phyloP scores from a whole-genome alignment of 2,329 filamentous ascomycete species.

The Chlorencoelia australis region DNA sequence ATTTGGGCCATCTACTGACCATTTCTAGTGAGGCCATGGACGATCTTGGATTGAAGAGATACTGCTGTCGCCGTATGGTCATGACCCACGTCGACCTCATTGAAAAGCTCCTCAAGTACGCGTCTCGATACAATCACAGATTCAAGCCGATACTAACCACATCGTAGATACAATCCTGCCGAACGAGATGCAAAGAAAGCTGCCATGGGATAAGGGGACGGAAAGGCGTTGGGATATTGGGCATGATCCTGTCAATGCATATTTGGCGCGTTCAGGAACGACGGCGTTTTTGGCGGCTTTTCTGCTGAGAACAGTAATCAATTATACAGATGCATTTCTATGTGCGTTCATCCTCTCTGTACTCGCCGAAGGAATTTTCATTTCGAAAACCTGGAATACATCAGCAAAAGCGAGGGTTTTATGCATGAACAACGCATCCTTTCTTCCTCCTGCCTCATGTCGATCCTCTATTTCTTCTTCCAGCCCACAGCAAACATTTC shows the following conservation, averaged over 20 bases:
- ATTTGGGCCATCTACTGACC: constrained; percentile 8
- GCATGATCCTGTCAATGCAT: constrained; percentile 14
- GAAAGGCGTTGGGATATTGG: constrained; percentile 16
- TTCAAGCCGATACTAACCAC: constrained; percentile 3
- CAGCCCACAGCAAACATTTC: too few species aligned
- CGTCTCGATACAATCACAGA: constrained; percentile 1
- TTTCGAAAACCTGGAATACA: too few species aligned
- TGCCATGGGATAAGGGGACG: constrained; percentile 17
- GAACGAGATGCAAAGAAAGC: constrained; percentile 36
- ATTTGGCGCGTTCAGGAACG: constrained; percentile 16
- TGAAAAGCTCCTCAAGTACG: constrained; percentile 90
- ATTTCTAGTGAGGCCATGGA: constrained; percentile 81
- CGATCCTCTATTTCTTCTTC: too few species aligned
- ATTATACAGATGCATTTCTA: too few species aligned
- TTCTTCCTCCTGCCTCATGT: too few species aligned
- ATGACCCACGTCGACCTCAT: constrained; percentile 99
- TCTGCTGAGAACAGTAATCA: neutral
- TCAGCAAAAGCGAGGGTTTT: too few species aligned
- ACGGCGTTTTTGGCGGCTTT: constrained; percentile 15
- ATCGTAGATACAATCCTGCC: constrained; percentile 37
- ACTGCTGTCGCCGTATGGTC: constrained; percentile 98
- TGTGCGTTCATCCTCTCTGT: too few species aligned
- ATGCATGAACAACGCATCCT: too few species aligned
- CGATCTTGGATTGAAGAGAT: constrained; percentile 82
- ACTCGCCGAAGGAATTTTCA: too few species aligned